Percentiles rank a stretch among this genome's conserved stretches.
Conservation (phyloP, 805 yeast species). For the Monosporozyma unispora region DNA sequence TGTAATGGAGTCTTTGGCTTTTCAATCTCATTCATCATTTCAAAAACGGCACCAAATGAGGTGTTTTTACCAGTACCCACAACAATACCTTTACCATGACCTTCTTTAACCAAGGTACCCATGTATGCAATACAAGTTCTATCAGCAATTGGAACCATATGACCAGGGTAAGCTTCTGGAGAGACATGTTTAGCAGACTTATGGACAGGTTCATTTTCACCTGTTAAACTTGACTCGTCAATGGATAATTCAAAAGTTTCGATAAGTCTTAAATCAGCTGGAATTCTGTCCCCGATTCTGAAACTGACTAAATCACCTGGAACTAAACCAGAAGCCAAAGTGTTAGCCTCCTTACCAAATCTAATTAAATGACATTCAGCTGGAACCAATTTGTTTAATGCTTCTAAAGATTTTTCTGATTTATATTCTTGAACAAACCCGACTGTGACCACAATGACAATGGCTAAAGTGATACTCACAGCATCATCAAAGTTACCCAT, state of each 20-base stretch:
- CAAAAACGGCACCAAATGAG: constrained; percentile 90
- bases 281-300: constrained; percentile 88
- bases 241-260: constrained; percentile 72
- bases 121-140: constrained; percentile 79
- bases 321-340: constrained; percentile 77
- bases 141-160: constrained; percentile 50
- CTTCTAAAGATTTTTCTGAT: constrained; percentile 89
- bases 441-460: constrained; percentile 86
- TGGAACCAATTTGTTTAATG: constrained; percentile 86
- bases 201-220: constrained; percentile 83
- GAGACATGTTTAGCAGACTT: constrained; percentile 45
- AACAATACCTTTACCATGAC: constrained; percentile 89
- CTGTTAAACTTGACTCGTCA: constrained; percentile 92
- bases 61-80: constrained; percentile 84
- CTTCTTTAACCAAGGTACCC: constrained; percentile 97
- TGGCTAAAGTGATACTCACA: constrained; percentile 85
- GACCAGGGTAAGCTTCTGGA: constrained; percentile 18
- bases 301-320: constrained; percentile 94
- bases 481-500: constrained; percentile 98
- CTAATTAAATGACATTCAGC: constrained; percentile 92
- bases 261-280: constrained; percentile 84
- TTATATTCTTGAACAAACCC: constrained; percentile 97
- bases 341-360: constrained; percentile 67
- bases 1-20: constrained; percentile 98
- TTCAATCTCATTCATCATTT: constrained; percentile 90